A percentile compares a stretch with the other conserved stretches of the same genome.
These are phyloP conservation scores for Blastocystis hominis DNA, from an alignment of 352 stramenopile genomes.

Conservation along the genomic window DNA sequence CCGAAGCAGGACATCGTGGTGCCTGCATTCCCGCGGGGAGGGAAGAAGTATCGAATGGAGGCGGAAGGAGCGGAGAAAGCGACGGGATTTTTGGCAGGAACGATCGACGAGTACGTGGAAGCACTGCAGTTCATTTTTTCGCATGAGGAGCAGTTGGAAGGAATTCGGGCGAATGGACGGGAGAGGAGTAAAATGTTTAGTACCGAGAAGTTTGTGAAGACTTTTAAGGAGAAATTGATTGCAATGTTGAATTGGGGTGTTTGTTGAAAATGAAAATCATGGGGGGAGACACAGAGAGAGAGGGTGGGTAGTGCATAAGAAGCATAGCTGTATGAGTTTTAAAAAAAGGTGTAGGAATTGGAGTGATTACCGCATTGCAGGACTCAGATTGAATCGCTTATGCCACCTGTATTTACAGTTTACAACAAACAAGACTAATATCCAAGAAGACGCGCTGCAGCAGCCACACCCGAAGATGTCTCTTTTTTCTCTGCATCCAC, in stretches of 20 bases:
- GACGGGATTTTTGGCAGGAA: constrained; percentile 73
- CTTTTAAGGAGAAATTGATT: constrained; percentile 30
- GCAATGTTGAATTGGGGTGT: neutral
- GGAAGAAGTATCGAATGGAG: constrained; percentile 19
- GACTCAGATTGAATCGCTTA: too few species aligned
- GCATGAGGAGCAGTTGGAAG: constrained; percentile 59
- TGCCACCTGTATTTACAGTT: too few species aligned
- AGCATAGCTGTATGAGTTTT: too few species aligned
- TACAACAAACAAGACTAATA: neutral
- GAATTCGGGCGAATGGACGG: neutral
- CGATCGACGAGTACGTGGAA: constrained; percentile 76
- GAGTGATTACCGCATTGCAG: too few species aligned
- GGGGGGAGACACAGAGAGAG: too few species aligned
- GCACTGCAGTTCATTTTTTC: constrained; percentile 69
- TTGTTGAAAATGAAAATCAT: neutral
- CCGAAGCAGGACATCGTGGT: constrained; percentile 83
- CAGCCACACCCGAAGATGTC: neutral
- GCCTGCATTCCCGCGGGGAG: constrained; percentile 44
- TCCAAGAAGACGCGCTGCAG: neutral
- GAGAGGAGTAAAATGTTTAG: constrained; percentile 27
- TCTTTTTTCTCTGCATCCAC: too few species aligned
- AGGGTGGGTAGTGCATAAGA: too few species aligned
- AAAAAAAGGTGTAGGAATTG: too few species aligned
- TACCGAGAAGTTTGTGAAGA: constrained; percentile 48
- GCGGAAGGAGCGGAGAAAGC: neutral